Evolutionary conservation across 169 alveolate species (phyloP), one percentile per base, ranked within the genome.

Genomic region (Miamiensis avidus): DNA sequence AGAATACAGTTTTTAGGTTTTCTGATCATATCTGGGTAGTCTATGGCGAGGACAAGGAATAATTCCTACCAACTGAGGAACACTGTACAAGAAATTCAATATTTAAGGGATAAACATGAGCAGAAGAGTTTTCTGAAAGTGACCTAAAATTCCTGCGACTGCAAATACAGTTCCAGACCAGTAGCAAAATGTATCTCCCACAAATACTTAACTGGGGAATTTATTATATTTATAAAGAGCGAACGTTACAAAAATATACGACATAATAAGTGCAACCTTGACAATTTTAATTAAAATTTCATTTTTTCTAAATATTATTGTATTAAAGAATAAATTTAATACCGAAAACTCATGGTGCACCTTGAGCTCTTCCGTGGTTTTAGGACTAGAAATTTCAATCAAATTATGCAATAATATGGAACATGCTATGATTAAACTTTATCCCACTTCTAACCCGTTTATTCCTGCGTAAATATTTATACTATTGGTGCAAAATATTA

Each of bases 381-480:
- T 4, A 11, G 77, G 49, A 78, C 82, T 82, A 83, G 89, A 82
- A 72, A 91, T 94, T 89, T 94, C 98, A 75, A 97, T 91, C 74
- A 96, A 81, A 84, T 97, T 97, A 91, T 97, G 95, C n/a, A 97
- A 73, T 29, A 97, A 85, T 31, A 96, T 93, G 49, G 97, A 94
- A 64, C 91, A 85, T 15, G 97, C 97, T 32, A 97, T 98, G 4
- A 98, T 93, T 77, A 96, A 82, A 75, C 98, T 95, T 86, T 98
- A 96, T 0, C 99, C 98, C 1, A 97, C 97, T 91, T 98, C 99
- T 29, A 98, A 85, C 16, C 99, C 99, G 89, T 98, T 98, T 25
- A 98, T 96, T 33, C 99, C 99, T 4, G 99, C 99, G 82, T 97
- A 96, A 75, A 98, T 98, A 92, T 98, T 98, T 34, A 98, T 98